A percentile compares a stretch with the other conserved stretches of the same genome.
Evolutionary conservation across 73 alveolate species (phyloP).

Genomic region (Paramecium biaurelia): DNA sequence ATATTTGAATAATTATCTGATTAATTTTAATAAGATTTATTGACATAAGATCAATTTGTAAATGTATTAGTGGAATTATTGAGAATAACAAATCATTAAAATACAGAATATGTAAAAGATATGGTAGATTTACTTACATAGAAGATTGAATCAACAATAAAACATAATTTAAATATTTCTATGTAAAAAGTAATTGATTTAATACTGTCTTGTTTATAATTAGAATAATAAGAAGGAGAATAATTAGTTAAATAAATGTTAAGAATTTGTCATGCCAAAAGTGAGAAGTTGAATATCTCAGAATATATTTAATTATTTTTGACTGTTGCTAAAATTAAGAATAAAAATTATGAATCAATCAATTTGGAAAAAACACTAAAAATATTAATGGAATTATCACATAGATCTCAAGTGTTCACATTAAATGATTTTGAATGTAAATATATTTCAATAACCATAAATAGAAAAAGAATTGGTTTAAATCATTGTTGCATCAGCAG

Average conservation of each 20-base stretch:
- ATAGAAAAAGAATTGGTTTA: constrained; percentile 24
- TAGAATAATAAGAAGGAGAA: neutral
- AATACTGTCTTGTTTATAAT: neutral
- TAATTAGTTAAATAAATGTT: neutral
- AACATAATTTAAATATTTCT: neutral
- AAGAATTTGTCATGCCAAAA: constrained; percentile 3
- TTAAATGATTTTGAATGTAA: constrained; percentile 32
- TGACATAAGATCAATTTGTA: neutral
- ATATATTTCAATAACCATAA: neutral
- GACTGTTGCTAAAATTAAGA: neutral
- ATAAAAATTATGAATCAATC: neutral
- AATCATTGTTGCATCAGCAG: neutral
- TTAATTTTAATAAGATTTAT: neutral
- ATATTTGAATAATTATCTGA: neutral
- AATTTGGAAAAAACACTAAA: constrained; percentile 16
- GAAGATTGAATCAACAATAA: neutral
- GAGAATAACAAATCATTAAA: neutral
- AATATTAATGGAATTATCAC: neutral
- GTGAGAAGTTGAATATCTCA: constrained; percentile 7
- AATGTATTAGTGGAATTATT: neutral
- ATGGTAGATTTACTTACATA: neutral
- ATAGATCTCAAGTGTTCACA: neutral
- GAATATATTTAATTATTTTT: constrained; percentile 5
- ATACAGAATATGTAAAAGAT: neutral
- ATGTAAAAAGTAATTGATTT: neutral